phyloP scores from a whole-genome alignment of 2,329 filamentous ascomycete species.

The Coniochaeta prunicola region DNA sequence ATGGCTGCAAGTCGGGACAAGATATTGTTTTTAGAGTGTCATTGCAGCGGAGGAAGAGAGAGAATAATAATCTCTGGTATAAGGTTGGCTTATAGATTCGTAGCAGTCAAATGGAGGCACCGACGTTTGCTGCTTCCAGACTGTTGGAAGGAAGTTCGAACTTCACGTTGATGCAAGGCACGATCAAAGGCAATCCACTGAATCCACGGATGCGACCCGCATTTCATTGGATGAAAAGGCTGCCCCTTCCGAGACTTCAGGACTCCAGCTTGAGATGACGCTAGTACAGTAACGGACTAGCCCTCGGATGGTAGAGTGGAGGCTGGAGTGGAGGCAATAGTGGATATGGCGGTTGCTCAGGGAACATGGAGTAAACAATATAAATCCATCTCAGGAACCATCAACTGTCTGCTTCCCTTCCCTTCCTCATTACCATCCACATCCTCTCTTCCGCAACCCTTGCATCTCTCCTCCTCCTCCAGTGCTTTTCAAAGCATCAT shows the following conservation, averaged over 20 bases:
- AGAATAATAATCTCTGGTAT: not conserved
- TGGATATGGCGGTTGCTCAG: not conserved
- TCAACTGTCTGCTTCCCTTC: not conserved
- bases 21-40: not conserved
- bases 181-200: not conserved
- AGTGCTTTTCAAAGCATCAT: slow-evolving; percentile 10
- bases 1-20: slow-evolving; percentile 24
- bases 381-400: slow-evolving; percentile 1
- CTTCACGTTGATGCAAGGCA: not conserved
- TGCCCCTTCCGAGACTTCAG: not conserved
- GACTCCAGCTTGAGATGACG: not conserved
- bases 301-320: not conserved
- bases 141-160: not conserved
- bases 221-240: not conserved
- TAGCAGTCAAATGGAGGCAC: not conserved
- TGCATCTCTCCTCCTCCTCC: slow-evolving; percentile 4
- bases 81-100: not conserved
- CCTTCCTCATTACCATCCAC: slow-evolving; percentile 7
- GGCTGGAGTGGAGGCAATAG: not conserved
- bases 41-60: not conserved
- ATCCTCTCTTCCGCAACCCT: not conserved
- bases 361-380: slow-evolving; percentile 13
- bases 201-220: not conserved
- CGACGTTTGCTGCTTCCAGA: not conserved
- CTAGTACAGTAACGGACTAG: not conserved